Percentiles rank a stretch among this genome's conserved stretches.
These are phyloP conservation scores for Tetracladium setigerum DNA, from an alignment of 495 filamentous ascomycete genomes.

Conservation along the genomic window DNA sequence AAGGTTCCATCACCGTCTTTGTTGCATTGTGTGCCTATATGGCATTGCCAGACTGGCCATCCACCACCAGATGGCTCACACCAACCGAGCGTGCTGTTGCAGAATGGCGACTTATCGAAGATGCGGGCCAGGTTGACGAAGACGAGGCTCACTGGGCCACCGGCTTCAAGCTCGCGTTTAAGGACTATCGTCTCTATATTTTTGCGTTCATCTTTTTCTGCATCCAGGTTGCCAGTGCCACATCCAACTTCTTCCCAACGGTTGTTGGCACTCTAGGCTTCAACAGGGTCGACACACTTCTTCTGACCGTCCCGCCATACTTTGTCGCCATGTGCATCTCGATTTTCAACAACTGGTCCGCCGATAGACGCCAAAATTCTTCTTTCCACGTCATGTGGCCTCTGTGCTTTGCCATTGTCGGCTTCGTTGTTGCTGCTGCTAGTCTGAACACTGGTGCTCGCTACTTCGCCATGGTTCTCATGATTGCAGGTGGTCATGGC, in stretches of 20 bases:
- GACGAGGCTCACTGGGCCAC: constrained; percentile 50
- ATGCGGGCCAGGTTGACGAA: constrained; percentile 76
- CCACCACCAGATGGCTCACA: constrained; percentile 65
- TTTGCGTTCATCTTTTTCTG: constrained; percentile 62
- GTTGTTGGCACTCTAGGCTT: constrained; percentile 71
- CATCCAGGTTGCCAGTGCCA: constrained; percentile 62
- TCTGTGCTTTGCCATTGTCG: constrained; percentile 57
- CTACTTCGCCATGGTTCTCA: constrained; percentile 81
- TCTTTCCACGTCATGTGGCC: constrained; percentile 61
- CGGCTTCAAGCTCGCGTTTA: constrained; percentile 59
- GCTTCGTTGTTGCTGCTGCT: constrained; percentile 68
- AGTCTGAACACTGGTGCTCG: constrained; percentile 57
- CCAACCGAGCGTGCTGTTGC: constrained; percentile 63
- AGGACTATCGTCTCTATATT: constrained; percentile 66
- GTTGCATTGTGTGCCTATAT: constrained; percentile 46
- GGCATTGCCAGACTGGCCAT: constrained; percentile 72
- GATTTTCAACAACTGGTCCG: constrained; percentile 68
- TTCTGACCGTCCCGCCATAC: constrained; percentile 73
- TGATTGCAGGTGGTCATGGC: constrained; percentile 58
- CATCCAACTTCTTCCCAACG: constrained; percentile 88
- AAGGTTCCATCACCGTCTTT: constrained; percentile 49
- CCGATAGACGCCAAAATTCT: constrained; percentile 19
- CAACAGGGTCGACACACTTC: constrained; percentile 57
- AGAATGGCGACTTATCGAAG: constrained; percentile 63
- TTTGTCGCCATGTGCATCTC: constrained; percentile 63